Percentiles rank a stretch among this genome's conserved stretches.
These are phyloP conservation scores for Naganishia onofrii DNA, from an alignment of 768 basidiomycete species.

Conservation along the genomic window DNA sequence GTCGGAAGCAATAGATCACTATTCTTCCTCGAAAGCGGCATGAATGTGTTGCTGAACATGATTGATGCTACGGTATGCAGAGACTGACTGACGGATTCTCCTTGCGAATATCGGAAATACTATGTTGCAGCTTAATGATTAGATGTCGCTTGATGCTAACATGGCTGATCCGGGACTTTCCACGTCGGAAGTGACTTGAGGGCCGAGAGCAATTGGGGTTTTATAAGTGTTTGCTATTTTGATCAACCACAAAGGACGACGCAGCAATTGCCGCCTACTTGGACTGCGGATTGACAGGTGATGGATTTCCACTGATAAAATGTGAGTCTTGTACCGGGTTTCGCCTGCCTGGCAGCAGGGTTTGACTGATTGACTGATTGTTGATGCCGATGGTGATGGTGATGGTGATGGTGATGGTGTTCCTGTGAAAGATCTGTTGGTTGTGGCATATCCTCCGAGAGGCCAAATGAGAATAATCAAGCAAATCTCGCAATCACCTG, in stretches of 20 bases:
- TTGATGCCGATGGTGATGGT: background rate
- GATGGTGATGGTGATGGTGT: background rate
- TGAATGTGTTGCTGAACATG: background rate
- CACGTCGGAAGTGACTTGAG: background rate
- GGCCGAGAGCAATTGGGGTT: background rate
- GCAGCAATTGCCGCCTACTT: background rate
- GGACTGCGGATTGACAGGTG: background rate
- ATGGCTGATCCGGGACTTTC: background rate
- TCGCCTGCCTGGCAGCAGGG: background rate
- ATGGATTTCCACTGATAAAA: no score
- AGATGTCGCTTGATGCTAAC: no score
- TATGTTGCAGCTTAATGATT: no score
- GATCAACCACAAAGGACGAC: background rate
- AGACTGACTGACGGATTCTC: no score
- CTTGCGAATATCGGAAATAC: no score
- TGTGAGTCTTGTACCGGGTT: background rate
- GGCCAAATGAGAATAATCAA: background rate
- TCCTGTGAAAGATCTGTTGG: background rate
- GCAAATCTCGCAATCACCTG: background rate
- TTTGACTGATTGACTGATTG: background rate
- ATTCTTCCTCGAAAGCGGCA: slow-evolving; percentile 6
- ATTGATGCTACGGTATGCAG: background rate
- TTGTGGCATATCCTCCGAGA: background rate
- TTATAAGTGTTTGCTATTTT: background rate
- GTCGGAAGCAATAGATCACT: slow-evolving; percentile 11